Base-by-base conservation (phyloP, 73 alveolate genomes). In the Symbiodinium pilosum region DNA sequence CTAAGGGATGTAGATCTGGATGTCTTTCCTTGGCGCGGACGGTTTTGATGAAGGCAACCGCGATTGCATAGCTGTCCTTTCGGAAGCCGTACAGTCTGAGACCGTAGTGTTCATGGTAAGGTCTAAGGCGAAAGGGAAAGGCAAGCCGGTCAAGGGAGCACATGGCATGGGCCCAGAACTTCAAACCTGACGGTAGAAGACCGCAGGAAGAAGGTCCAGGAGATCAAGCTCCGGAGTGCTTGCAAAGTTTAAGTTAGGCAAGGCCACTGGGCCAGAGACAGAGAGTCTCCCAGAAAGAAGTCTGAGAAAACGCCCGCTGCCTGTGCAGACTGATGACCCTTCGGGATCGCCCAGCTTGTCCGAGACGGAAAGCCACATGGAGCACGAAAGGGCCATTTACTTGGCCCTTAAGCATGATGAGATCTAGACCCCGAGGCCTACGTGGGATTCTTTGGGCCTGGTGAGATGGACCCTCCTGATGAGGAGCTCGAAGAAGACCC, bases 251-350 rank as follows among this genome's bases (percentile, higher is more conserved):
- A 77, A 2, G 93, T 73, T n/a, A 47, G 39, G 36, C 43, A 85
- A 47, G 93, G 93, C 9, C 93, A 85, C 42, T 85, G 93, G 93
- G 75, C 93, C 20, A 77, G 93, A 21, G 93, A 85, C 43, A 26
- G 36, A 2, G 93, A 85, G 20, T 43, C 81, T 9, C 71, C 88
- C n/a, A 26, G 47, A 43, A 43, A 26, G 77, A 36, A 24, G 39
- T 64, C 77, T 64, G 77, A 64, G 77, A 64, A 32, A 64, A 36
- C 21, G 77, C 40, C 40, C 28, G n/a, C n/a, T n/a, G n/a, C n/a
- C n/a, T n/a, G n/a, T n/a, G n/a, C n/a, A n/a, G n/a, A n/a, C n/a
- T n/a, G n/a, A n/a, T n/a, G n/a, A n/a, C n/a, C n/a, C n/a, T n/a
- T n/a, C n/a, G n/a, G n/a, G n/a, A n/a, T n/a, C n/a, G n/a, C n/a